Evolutionary conservation across 805 yeast genomes (phyloP).

Genomic region (Jamesozyma hellenica): DNA sequence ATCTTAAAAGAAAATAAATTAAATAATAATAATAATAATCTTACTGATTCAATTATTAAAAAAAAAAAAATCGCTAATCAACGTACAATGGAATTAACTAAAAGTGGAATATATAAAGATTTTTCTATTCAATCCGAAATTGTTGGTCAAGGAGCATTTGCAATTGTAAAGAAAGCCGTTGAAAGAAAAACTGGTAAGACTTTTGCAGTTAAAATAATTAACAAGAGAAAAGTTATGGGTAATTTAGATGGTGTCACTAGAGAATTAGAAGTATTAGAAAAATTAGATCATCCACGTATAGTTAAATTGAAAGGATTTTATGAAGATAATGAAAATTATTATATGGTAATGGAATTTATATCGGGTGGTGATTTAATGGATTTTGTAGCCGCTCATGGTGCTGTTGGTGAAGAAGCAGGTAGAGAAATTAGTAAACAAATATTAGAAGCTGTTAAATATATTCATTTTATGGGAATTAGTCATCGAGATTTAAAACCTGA

Average conservation of each 20-base stretch:
- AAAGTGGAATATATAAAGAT: conserved; percentile 48
- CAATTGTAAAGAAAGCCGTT: conserved; percentile 84
- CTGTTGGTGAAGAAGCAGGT: conserved; percentile 84
- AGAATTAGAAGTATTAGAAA: conserved; percentile 70
- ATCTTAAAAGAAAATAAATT: background rate
- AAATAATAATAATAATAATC: background rate
- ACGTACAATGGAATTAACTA: background rate
- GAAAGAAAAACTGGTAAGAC: conserved; percentile 78
- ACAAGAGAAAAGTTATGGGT: conserved; percentile 68
- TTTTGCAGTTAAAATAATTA: conserved; percentile 84
- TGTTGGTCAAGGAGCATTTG: conserved; percentile 97
- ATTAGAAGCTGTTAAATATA: conserved; percentile 72
- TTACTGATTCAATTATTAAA: background rate
- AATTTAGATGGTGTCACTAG: conserved; percentile 75
- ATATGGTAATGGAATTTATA: conserved; percentile 89
- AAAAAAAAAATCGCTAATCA: background rate
- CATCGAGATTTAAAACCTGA: conserved; percentile 97
- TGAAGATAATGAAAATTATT: conserved; percentile 73
- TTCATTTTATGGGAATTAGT: conserved; percentile 83
- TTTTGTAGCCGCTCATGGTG: conserved; percentile 84
- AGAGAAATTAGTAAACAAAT: conserved; percentile 81
- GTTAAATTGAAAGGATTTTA: conserved; percentile 75
- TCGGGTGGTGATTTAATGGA: conserved; percentile 98
- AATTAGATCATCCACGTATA: conserved; percentile 74
- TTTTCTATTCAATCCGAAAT: conserved; percentile 75